Base-by-base conservation (phyloP, 208 protist species). In the Trypanosoma scelopori region DNA sequence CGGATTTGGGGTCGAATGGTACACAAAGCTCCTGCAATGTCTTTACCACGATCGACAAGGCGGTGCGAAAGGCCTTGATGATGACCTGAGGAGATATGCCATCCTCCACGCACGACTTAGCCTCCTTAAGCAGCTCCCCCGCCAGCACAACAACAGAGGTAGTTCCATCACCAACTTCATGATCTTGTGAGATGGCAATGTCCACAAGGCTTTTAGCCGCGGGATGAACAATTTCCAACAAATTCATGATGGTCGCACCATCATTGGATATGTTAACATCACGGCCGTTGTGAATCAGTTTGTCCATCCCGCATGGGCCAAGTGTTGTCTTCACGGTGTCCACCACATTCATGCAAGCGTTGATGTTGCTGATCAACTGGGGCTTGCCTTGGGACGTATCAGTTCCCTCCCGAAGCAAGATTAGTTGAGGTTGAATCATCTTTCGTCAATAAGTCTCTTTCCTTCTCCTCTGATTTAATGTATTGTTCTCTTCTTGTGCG, bases 341-440 rank as follows among this genome's bases (percentile, higher is more conserved):
- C n/a, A 96, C 95, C 71, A 98, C 85, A 71, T 91, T 92, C 62
- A 91, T 85, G 89, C 98, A 99, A 13, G 99, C 99, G 78, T 99
- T 99, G 76, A 99, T 99, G 86, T 99, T 99, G 75, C 85, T 97
- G 69, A 99, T 97, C 16, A 99, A 77, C 87, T 99, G 99, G 23
- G 91, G 91, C 68, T 98, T 99, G 60, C 99, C 99, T 89, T 99
- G 99, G 30, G 98, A 99, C 22, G 92, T 98, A 81, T 99, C 99
- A 0, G 99, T 99, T 41, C 99, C 99, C 67, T 99, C 98, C 49
- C 98, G 97, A 52, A 99, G 92, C 16, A 99, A 88, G 71, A 99
- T 97, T 71, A 99, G 99, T 69, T 92, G 92, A 52, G 99, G 92
- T 67, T 97, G 92, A 63, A 96, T 94, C 88, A 97, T 97, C 39